Percentiles rank a stretch among this genome's conserved stretches.
phyloP scores from a whole-genome alignment of 805 yeast species.

The Candida parachauliodes region DNA sequence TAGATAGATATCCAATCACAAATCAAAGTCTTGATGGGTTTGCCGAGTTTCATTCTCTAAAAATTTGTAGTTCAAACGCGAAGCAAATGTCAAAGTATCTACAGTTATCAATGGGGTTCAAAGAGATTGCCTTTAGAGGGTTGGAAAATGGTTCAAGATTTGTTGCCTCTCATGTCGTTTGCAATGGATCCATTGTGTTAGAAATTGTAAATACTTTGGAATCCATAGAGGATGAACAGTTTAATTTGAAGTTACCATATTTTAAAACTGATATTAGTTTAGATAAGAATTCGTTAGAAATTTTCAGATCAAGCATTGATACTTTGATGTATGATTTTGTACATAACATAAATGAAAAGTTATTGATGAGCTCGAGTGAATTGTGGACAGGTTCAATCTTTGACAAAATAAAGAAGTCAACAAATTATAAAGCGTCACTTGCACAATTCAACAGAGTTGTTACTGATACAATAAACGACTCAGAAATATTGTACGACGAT shows the following conservation, averaged over 20 bases:
- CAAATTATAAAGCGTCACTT: constrained; percentile 10
- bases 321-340: constrained; percentile 43
- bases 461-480: constrained; percentile 13
- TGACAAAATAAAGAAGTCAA: constrained; percentile 6
- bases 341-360: constrained; percentile 14
- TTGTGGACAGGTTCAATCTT: background rate
- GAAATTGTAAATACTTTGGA: constrained; percentile 43
- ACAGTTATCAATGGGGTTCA: constrained; percentile 58
- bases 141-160: constrained; percentile 64
- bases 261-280: constrained; percentile 12
- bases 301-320: constrained; percentile 16
- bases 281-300: constrained; percentile 12
- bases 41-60: constrained; percentile 59
- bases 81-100: constrained; percentile 57
- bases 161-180: constrained; percentile 56
- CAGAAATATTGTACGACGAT: constrained; percentile 17
- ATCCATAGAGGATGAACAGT: constrained; percentile 16
- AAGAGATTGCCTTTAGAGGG: constrained; percentile 58
- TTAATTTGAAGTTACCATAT: too few relatives aligned
- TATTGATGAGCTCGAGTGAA: background rate
- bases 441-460: constrained; percentile 12
- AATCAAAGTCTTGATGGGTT: constrained; percentile 27
- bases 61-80: constrained; percentile 73
- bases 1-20: constrained; percentile 15
- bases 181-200: constrained; percentile 51